Percentiles rank a stretch among this genome's conserved stretches.
Conservation (phyloP, 495 filamentous ascomycete species). For the Trichoderma gamsii region DNA sequence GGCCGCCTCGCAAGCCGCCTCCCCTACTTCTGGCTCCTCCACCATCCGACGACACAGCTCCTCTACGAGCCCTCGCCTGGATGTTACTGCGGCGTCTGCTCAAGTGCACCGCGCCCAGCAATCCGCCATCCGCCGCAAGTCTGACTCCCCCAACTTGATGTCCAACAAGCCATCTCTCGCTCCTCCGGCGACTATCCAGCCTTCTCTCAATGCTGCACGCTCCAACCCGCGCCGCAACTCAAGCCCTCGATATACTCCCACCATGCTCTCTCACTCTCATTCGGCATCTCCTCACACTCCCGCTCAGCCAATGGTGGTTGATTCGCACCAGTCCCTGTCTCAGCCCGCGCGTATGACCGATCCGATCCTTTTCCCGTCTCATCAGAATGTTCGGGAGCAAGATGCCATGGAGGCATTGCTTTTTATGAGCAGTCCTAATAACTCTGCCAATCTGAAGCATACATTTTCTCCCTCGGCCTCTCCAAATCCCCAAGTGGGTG, state of each 20-base stretch:
- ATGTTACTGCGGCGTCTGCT: constrained; percentile 23
- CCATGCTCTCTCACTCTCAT: constrained; percentile 29
- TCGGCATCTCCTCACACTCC: constrained; percentile 33
- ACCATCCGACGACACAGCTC: constrained; percentile 40
- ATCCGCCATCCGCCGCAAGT: background rate
- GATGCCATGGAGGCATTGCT: constrained; percentile 83
- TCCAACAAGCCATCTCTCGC: constrained; percentile 40
- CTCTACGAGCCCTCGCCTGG: constrained; percentile 41
- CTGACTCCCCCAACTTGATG: constrained; percentile 22
- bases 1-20: constrained; percentile 51
- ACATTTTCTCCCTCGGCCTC: constrained; percentile 30
- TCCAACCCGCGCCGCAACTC: constrained; percentile 29
- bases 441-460: constrained; percentile 55
- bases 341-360: constrained; percentile 49
- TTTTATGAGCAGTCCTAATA: constrained; percentile 81
- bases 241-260: constrained; percentile 25
- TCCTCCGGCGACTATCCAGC: constrained; percentile 54
- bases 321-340: constrained; percentile 19
- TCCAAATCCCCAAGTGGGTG: constrained; percentile 23
- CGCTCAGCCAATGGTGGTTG: constrained; percentile 35
- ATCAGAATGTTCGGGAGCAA: constrained; percentile 58
- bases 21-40: constrained; percentile 50
- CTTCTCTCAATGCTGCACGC: constrained; percentile 29
- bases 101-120: constrained; percentile 26
- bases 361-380: constrained; percentile 47